Conservation (phyloP, 495 filamentous ascomycete genomes). For the Thermochaetoides thermophila region DNA sequence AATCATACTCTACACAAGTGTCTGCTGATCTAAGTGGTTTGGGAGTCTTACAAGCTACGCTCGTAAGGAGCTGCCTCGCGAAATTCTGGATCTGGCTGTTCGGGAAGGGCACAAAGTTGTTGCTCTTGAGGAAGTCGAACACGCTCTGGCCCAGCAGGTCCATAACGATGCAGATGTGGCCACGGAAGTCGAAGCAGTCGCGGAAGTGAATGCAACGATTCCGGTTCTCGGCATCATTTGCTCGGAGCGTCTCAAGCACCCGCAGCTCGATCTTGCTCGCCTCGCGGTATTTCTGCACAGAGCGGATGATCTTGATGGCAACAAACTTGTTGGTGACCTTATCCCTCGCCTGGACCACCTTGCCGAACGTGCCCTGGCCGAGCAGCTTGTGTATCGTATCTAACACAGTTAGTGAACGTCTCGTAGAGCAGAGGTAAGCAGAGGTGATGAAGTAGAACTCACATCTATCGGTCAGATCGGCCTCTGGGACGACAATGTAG, state of each 20-base stretch:
- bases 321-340: slow-evolving; percentile 57
- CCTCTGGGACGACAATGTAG: slow-evolving; percentile 78
- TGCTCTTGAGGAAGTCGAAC: slow-evolving; percentile 94
- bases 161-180: slow-evolving; percentile 98
- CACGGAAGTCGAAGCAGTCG: slow-evolving; percentile 94
- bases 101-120: slow-evolving; percentile 91
- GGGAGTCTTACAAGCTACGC: slow-evolving; percentile 74
- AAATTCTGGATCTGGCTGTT: slow-evolving; percentile 97
- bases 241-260: slow-evolving; percentile 76
- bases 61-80: slow-evolving; percentile 90
- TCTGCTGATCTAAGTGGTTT: not conserved
- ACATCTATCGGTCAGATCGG: slow-evolving; percentile 79
- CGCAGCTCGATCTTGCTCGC: slow-evolving; percentile 92
- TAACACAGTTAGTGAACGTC: too few relatives aligned
- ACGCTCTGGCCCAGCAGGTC: slow-evolving; percentile 92
- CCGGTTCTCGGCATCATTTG: slow-evolving; percentile 79
- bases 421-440: not conserved
- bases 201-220: slow-evolving; percentile 96
- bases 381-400: slow-evolving; percentile 78
- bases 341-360: slow-evolving; percentile 88
- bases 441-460: slow-evolving; percentile 23
- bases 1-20: slow-evolving; percentile 18
- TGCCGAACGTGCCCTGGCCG: slow-evolving; percentile 94
- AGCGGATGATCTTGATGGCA: slow-evolving; percentile 94
- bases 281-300: slow-evolving; percentile 94